Evolutionary conservation across 371 early-diverging fungal species (phyloP).

Genomic region (Haplosporangium sp.): DNA sequence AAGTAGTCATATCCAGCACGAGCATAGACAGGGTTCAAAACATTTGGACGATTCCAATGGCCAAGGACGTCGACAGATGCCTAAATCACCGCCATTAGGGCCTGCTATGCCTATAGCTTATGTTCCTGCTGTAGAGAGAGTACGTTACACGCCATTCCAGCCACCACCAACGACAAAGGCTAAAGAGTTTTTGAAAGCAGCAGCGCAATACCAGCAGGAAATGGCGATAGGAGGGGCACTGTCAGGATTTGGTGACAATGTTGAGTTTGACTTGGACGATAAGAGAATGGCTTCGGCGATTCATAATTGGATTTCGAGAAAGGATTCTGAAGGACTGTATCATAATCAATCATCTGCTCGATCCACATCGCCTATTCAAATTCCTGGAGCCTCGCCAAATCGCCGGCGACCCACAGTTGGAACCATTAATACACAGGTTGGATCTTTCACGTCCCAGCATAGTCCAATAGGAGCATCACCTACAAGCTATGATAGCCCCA

Average conservation of each 20-base stretch:
- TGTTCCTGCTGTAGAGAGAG: conserved; percentile 65
- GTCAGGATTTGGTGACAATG: conserved; percentile 32
- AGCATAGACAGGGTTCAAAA: conserved; percentile 36
- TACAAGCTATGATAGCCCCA: conserved; percentile 25
- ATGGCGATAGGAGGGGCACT: conserved; percentile 30
- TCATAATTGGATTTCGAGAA: conserved; percentile 51
- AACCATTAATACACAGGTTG: conserved; percentile 32
- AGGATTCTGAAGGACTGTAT: conserved; percentile 33
- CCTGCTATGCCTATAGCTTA: conserved; percentile 64
- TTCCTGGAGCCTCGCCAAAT: conserved; percentile 21
- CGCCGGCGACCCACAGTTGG: conserved; percentile 31
- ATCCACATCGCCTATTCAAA: conserved; percentile 34
- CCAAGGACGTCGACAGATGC: conserved; percentile 45
- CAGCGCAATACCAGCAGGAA: conserved; percentile 46
- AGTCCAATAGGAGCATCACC: conserved; percentile 33
- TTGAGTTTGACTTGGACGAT: conserved; percentile 47
- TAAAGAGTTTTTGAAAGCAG: conserved; percentile 49
- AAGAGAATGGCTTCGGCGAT: conserved; percentile 49
- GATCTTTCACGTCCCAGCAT: conserved; percentile 41
- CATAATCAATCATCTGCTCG: conserved; percentile 6
- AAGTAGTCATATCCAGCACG: conserved; percentile 37
- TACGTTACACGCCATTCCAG: conserved; percentile 57
- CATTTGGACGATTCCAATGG: conserved; percentile 28
- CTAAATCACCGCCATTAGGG: conserved; percentile 59
- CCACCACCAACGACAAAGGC: conserved; percentile 57